Evolutionary conservation across 805 yeast genomes (phyloP).

Genomic region (Candida silvatica): DNA sequence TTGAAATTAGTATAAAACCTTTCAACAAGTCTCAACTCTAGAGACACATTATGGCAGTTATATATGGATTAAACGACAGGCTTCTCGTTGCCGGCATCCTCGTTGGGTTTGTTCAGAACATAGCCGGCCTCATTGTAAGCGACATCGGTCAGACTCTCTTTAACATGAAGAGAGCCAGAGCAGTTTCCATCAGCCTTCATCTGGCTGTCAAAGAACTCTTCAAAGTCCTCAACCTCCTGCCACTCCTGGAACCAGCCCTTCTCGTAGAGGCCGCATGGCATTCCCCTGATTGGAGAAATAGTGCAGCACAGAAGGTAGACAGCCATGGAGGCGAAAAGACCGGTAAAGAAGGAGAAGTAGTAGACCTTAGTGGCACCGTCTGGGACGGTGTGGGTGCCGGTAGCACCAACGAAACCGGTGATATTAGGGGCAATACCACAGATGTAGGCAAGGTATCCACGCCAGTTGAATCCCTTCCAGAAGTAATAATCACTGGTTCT

Average conservation of each 20-base stretch:
- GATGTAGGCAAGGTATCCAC: constrained; percentile 74
- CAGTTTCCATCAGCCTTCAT: too few relatives aligned
- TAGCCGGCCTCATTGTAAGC: too few relatives aligned
- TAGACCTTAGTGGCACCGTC: constrained; percentile 70
- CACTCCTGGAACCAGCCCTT: constrained; percentile 57
- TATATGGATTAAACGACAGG: too few relatives aligned
- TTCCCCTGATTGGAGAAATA: constrained; percentile 41
- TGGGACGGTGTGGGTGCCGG: constrained; percentile 63
- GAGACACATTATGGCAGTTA: too few relatives aligned
- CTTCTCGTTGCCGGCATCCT: too few relatives aligned
- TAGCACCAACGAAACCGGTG: constrained; percentile 81
- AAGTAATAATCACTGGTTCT: constrained; percentile 48
- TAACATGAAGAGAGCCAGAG: too few relatives aligned
- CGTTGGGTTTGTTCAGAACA: too few relatives aligned
- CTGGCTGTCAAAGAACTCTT: constrained; percentile 26
- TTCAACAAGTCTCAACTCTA: too few relatives aligned
- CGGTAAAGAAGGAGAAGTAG: constrained; percentile 68
- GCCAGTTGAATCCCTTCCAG: constrained; percentile 69
- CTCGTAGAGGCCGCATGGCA: constrained; percentile 34
- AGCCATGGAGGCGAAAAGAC: constrained; percentile 51
- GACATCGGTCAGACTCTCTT: too few relatives aligned
- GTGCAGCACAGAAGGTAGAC: constrained; percentile 46
- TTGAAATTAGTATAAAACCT: too few relatives aligned
- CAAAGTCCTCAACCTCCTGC: constrained; percentile 58
- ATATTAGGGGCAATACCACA: constrained; percentile 78